Base-by-base conservation (phyloP, 2,329 filamentous ascomycete species). In the Lomentospora prolificans region DNA sequence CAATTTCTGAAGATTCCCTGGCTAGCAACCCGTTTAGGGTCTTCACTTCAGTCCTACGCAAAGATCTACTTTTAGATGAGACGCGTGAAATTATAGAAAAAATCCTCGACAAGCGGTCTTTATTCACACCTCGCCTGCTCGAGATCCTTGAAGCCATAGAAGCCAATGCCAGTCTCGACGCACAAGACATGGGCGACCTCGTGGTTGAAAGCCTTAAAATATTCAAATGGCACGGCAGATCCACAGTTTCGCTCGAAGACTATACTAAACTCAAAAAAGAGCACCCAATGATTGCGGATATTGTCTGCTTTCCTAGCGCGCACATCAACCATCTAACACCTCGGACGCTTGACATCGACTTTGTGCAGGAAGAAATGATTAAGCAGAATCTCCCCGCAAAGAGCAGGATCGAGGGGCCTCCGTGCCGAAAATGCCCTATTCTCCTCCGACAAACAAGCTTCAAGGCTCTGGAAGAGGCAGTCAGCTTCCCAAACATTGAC, bases 251-350 rank as follows among this genome's bases (percentile, higher is more conserved):
- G 0, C 51, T 69, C 8, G 66, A 67, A 0, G 69, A 75, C 24
- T 80, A 79, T 59, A 59, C 65, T 28, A 53, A 60, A 2, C 66
- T 80, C 2, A 68, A 67, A 8, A 60, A 60, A 0, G 74, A 75
- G 57, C 73, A 77, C 54, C 72, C 76, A 0, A 65, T 79, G 2
- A 63, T 79, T 3, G 75, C 75, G 0, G 76, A 79, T 56, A 72
- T 79, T 44, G 73, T 64, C 0, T 69, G 63, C 51, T 71, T 72
- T 57, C 60, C 59, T 4, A 73, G 66, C 27, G 65, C 74, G 1
- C 77, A 80, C 59, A 76, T 80, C 60, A 80, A 80, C 58, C 77
- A 80, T 55, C 69, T 80, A 1, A 79, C 77, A 0, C 77, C 77
- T 0, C 67, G 75, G 2, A 76, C 75, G 0, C 64, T 79, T 3